A percentile compares a stretch with the other conserved stretches of the same genome.
These are phyloP conservation scores for Dimargaris xerosporica DNA, from an alignment of 192 early-diverging fungal genomes.

Conservation along the genomic window DNA sequence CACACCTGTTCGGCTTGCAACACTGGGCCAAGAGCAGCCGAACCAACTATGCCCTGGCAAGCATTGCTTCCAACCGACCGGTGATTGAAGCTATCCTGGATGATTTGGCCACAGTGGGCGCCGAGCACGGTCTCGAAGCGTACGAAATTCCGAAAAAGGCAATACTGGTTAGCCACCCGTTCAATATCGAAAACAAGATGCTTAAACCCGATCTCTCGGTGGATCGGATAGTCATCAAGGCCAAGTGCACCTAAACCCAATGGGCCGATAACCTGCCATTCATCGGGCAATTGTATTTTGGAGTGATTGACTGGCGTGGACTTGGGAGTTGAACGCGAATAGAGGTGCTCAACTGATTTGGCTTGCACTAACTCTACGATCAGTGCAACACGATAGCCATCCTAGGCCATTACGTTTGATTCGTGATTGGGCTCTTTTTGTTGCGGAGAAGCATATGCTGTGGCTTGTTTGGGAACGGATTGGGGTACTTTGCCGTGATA, in stretches of 20 bases:
- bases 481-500: too few species aligned
- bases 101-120: background rate
- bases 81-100: background rate
- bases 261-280: too few species aligned
- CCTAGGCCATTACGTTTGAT: too few species aligned
- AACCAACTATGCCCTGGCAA: background rate
- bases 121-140: background rate
- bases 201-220: background rate
- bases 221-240: background rate
- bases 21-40: conserved; percentile 1
- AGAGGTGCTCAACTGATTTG: too few species aligned
- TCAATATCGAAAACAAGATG: background rate
- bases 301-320: too few species aligned
- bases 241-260: background rate
- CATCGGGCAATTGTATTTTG: too few species aligned
- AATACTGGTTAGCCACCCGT: background rate
- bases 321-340: too few species aligned
- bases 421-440: too few species aligned
- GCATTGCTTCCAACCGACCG: background rate
- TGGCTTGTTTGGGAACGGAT: too few species aligned
- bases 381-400: too few species aligned
- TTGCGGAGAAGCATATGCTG: too few species aligned
- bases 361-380: too few species aligned
- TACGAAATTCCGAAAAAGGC: background rate
- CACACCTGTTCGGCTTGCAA: background rate